phyloP scores from a whole-genome alignment of 208 protist species.

The Acanthamoeba healyi region DNA sequence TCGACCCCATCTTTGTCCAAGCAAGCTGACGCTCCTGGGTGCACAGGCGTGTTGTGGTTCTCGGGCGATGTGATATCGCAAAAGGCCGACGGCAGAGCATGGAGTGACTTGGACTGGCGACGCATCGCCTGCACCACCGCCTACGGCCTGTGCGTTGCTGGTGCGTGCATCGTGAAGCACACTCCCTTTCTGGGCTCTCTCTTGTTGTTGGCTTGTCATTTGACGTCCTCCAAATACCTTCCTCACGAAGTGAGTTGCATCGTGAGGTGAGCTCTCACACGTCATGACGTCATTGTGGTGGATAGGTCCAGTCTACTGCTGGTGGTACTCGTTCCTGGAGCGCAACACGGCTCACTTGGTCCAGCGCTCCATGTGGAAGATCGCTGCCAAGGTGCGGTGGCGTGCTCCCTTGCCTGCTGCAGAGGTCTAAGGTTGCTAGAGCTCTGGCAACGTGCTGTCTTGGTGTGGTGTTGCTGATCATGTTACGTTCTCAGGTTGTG shows the following conservation, averaged over 20 bases:
- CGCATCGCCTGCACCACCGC: conserved; percentile 45
- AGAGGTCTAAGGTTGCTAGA: too few species aligned
- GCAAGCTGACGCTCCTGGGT: background rate
- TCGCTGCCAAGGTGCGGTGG: conserved; percentile 27
- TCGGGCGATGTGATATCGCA: conserved; percentile 62
- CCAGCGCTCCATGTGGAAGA: conserved; percentile 17
- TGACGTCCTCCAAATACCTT: background rate
- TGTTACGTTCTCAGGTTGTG: background rate
- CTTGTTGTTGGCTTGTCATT: background rate
- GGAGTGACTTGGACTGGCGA: conserved; percentile 49
- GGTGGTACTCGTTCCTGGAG: conserved; percentile 70
- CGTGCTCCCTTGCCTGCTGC: background rate
- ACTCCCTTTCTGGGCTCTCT: background rate
- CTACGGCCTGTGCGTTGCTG: conserved; percentile 59
- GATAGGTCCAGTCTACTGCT: conserved; percentile 64
- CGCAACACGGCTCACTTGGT: conserved; percentile 58
- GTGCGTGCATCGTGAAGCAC: too few species aligned
- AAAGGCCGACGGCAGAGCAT: conserved; percentile 44
- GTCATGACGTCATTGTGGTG: background rate
- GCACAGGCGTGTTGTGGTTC: conserved; percentile 33
- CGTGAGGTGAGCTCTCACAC: background rate
- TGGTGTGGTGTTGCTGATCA: background rate
- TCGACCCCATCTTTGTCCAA: background rate
- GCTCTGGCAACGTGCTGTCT: too few species aligned
- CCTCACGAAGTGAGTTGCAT: too few species aligned